Base-by-base conservation (phyloP, 2,329 filamentous ascomycete species). In the Alternaria ethzedia region DNA sequence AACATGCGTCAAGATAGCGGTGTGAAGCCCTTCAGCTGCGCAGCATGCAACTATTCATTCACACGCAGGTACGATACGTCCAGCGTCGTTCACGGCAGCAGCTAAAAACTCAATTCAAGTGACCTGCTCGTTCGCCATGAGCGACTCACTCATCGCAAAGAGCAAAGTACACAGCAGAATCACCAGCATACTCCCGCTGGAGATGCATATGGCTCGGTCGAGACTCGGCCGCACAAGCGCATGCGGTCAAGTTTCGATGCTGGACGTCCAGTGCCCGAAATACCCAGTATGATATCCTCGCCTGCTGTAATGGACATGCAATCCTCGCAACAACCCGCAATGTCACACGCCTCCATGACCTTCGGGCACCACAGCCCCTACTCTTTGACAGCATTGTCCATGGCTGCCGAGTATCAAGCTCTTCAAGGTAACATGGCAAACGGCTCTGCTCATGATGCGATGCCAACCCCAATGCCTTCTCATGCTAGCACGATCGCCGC, bases 71-170 rank as follows among this genome's bases (percentile, higher is more conserved):
- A 79, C 28, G 69, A 25, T 4, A 45, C n/a, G 5, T 28, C 21
- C 50, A 10, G 23, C 23, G 12, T 17, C 36, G 8, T 11, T 4
- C n/a, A 30, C 32, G 12, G 15, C 13, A 10, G 46, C 44, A 3
- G 20, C 30, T 62, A 51, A 46, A 43, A 20, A 5, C 36, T 43
- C 15, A 11, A 45, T 17, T 26, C n/a, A 56, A 81, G 77, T 66
- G 80, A 82, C 51, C 70, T 82, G 7, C 77, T 82, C 45, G 79
- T 81, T 7, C 79, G 80, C 10, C 80, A 82, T 67, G 78, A 80
- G 60, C 70, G 80, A 45, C 70, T 82, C 43, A 80, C 78, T 28
- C 80, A 82, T 61, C 75, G 78, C 50, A 77, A 74, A 54, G 70
- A 70, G 17, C 62, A 65, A 13, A 66, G 66, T 36, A 50, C 46